Percentiles rank a stretch among this genome's conserved stretches.
phyloP scores from a whole-genome alignment of 2,329 filamentous ascomycete genomes.

The Tolypocladium pustulatum region DNA sequence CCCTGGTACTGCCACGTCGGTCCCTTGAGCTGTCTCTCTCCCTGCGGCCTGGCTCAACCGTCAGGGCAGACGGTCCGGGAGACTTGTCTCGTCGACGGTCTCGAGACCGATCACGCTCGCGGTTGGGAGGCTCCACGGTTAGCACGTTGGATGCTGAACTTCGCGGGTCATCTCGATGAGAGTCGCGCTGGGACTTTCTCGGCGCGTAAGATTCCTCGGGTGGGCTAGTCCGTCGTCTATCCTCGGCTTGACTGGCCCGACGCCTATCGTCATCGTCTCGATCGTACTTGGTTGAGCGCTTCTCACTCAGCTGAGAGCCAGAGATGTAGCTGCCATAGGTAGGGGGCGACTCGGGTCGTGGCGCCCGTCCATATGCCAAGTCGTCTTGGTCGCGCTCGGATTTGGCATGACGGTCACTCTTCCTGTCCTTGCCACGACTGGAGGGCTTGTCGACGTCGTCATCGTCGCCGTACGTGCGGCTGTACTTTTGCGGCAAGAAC shows the following conservation, averaged over 20 bases:
- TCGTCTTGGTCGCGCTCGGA: conserved; percentile 29
- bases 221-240: conserved; percentile 5
- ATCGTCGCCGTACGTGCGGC: conserved; percentile 20
- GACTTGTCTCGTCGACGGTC: conserved; percentile 21
- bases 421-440: conserved; percentile 11
- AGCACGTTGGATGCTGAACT: conserved; percentile 27
- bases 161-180: conserved; percentile 23
- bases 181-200: conserved; percentile 10
- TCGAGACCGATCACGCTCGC: conserved; percentile 22
- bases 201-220: conserved; percentile 9
- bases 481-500: conserved; percentile 38
- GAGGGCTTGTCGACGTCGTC: conserved; percentile 7
- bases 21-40: conserved; percentile 15
- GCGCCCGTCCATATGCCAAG: conserved; percentile 37
- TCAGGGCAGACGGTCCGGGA: conserved; percentile 10
- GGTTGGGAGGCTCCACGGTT: conserved; percentile 27
- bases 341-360: conserved; percentile 8
- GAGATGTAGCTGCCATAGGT: conserved; percentile 19
- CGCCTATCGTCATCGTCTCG: conserved; percentile 1
- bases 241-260: not conserved
- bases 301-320: conserved; percentile 7
- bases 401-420: conserved; percentile 12
- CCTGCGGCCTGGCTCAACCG: conserved; percentile 9
- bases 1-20: conserved; percentile 25
- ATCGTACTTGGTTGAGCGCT: conserved; percentile 12